A percentile compares a stretch with the other conserved stretches of the same genome.
Conservation (phyloP, 768 basidiomycete genomes). For the Termitomyces sp. region DNA sequence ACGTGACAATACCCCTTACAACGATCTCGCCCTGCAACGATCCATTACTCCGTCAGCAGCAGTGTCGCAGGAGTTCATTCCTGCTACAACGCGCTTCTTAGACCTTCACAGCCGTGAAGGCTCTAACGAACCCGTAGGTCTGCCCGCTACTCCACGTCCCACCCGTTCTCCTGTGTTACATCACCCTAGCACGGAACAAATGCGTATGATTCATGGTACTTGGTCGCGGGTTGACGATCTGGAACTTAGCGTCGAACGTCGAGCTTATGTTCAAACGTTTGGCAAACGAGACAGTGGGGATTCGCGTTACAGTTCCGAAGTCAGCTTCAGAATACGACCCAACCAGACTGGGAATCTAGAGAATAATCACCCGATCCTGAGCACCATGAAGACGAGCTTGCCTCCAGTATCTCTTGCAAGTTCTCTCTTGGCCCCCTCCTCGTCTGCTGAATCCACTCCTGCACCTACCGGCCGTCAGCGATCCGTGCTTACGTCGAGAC, state of each 20-base stretch:
- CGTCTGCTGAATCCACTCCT: conserved; percentile 9
- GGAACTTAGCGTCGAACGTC: not conserved
- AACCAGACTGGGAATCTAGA: not conserved
- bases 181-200: conserved; percentile 11
- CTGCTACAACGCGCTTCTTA: not conserved
- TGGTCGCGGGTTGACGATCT: conserved; percentile 5
- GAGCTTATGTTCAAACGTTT: conserved; percentile 12
- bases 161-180: conserved; percentile 21
- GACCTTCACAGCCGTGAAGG: conserved; percentile 19
- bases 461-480: conserved; percentile 8
- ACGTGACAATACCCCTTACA: conserved; percentile 23
- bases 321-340: conserved; percentile 5
- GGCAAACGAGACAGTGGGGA: conserved; percentile 3
- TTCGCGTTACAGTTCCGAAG: conserved; percentile 5
- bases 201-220: conserved; percentile 3
- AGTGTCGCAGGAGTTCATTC: conserved; percentile 10
- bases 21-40: conserved; percentile 15
- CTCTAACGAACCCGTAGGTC: conserved; percentile 25
- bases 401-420: not conserved
- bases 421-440: conserved; percentile 3
- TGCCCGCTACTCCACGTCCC: conserved; percentile 35
- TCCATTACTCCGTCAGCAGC: conserved; percentile 19
- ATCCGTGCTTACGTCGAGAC: conserved; percentile 6
- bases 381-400: conserved; percentile 5
- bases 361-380: conserved; percentile 3